Percentiles rank a stretch among this genome's conserved stretches.
Conservation (phyloP, 345 rosid genomes). For the Euphorbia peplus region DNA sequence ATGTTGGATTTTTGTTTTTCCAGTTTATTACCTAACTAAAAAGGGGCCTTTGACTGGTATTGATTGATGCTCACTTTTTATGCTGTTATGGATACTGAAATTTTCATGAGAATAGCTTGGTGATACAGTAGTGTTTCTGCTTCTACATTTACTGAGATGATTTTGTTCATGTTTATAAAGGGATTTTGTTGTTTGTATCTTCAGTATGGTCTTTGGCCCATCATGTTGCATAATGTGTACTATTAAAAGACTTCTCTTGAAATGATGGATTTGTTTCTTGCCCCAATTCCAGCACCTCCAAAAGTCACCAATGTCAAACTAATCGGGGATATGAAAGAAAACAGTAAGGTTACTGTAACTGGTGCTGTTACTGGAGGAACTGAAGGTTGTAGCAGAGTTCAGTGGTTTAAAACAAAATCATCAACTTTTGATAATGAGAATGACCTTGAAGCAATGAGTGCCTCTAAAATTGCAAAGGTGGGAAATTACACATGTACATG, state of each 20-base stretch:
- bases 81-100: neutral
- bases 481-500: neutral
- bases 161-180: neutral
- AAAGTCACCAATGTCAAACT: conserved; percentile 82
- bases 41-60: neutral
- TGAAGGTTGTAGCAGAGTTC: conserved; percentile 93
- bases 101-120: neutral
- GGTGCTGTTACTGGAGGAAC: conserved; percentile 86
- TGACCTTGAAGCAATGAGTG: conserved; percentile 76
- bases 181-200: conserved; percentile 6
- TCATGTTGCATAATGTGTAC: conserved; percentile 11
- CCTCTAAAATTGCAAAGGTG: conserved; percentile 91
- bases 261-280: conserved; percentile 16
- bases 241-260: neutral
- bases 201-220: conserved; percentile 8
- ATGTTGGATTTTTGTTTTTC: neutral
- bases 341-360: conserved; percentile 74
- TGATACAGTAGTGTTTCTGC: neutral
- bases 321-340: conserved; percentile 83
- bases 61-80: neutral
- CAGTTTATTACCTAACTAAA: neutral
- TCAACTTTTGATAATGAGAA: conserved; percentile 49
- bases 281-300: conserved; percentile 74
- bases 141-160: neutral
- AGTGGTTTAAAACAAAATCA: conserved; percentile 79